Evolutionary conservation across 139 green algal species (phyloP), one percentile per base, ranked within the genome.

Genomic region (Tetraselmis striata): DNA sequence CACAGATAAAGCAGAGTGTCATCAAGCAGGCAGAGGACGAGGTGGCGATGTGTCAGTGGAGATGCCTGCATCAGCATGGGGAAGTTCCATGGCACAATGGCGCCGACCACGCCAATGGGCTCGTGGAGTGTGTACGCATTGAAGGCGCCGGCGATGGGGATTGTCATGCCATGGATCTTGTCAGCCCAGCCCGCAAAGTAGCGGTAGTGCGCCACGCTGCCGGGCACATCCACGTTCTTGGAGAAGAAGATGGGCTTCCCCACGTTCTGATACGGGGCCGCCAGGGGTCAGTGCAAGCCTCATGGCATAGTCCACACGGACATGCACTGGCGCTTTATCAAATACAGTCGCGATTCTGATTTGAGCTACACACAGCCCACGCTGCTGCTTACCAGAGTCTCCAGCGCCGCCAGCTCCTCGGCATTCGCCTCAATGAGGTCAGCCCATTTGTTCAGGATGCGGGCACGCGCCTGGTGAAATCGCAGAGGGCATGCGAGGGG

Each of bases 61-160:
- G n/a, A n/a, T 26, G 85, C 82, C 29, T 79, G 29, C 86, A 92
- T 90, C n/a, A 90, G 76, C 2, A 89, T 58, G 25, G 89, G 89
- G 75, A 90, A 90, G 83, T 91, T 92, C 86, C 87, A 93, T 28
- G 88, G 90, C 74, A 88, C 89, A 81, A 94, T 92, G 83, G 87
- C 83, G 22, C 82, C 89, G 22, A 91, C 85, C 2, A 92, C 88
- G 5, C 86, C 88, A 31, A 88, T 31, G 27, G 88, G 88, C 78
- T 90, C 83, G 22, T 67, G 59, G 59, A 91, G 83, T 0, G 85
- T 90, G 77, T 88, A 89, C 31, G 82, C 84, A 29, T 83, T 80
- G 59, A 86, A 78, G 76, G 79, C 23, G 1, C 83, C 83, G 77
- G 81, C 75, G 29, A 79, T 30, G 30, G 28, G 83, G 1, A 86